phyloP scores from a whole-genome alignment of 2,329 filamentous ascomycete genomes.

The Teratosphaeria epicoccoides region DNA sequence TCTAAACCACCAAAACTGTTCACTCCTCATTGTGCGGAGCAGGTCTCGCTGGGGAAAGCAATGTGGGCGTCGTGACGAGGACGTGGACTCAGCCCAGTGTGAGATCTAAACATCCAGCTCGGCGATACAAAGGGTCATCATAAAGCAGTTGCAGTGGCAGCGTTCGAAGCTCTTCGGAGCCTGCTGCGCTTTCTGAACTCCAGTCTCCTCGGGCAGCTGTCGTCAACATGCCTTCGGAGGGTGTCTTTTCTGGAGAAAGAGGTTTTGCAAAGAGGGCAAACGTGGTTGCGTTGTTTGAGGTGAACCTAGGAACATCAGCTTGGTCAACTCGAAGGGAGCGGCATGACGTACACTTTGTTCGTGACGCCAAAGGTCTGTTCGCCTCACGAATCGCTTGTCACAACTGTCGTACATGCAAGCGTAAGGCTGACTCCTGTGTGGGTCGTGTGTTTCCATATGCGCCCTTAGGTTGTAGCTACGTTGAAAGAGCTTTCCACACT shows the following conservation, averaged over 20 bases:
- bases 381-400: slow-evolving; percentile 66
- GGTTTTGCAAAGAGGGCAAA: slow-evolving; percentile 59
- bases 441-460: slow-evolving; percentile 75
- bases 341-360: slow-evolving; percentile 39
- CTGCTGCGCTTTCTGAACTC: slow-evolving; percentile 16
- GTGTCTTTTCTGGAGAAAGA: slow-evolving; percentile 75
- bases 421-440: slow-evolving; percentile 59
- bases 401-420: slow-evolving; percentile 56
- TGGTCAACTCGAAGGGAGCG: slow-evolving; percentile 29
- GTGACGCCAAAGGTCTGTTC: slow-evolving; percentile 61
- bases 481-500: slow-evolving; percentile 71
- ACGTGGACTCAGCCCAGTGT: not conserved
- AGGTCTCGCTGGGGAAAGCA: not conserved
- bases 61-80: not conserved
- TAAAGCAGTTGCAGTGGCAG: not conserved
- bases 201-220: slow-evolving; percentile 58
- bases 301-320: slow-evolving; percentile 46
- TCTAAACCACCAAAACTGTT: not conserved
- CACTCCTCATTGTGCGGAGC: not conserved
- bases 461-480: slow-evolving; percentile 79
- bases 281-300: slow-evolving; percentile 58
- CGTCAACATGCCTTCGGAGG: slow-evolving; percentile 69
- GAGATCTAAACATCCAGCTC: not conserved
- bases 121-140: not conserved
- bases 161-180: not conserved